Evolutionary conservation across 192 early-diverging fungal species (phyloP).

Genomic region (Lobosporangium transversale): DNA sequence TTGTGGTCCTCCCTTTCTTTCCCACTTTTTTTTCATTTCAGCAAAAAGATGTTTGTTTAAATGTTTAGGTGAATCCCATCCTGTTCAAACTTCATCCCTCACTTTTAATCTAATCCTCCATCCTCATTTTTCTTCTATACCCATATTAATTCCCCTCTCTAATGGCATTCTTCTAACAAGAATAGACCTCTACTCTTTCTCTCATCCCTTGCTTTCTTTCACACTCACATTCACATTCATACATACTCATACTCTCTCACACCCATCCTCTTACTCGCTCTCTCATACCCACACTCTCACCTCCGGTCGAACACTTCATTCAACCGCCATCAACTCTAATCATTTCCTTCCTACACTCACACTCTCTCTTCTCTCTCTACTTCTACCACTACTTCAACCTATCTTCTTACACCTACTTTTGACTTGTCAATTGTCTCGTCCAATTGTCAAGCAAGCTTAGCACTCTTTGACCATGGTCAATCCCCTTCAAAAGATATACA

Average conservation of each 20-base stretch:
- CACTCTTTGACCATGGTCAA: conserved; percentile 27
- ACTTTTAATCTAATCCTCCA: conserved; percentile 1
- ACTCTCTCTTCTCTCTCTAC: background rate
- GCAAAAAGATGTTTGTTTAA: too few species aligned
- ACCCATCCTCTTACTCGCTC: background rate
- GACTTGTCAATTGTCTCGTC: background rate
- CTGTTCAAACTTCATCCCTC: conserved; percentile 7
- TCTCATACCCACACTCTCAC: background rate
- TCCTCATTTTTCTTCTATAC: background rate
- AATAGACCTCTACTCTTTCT: background rate
- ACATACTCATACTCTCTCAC: background rate
- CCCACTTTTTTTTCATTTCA: background rate
- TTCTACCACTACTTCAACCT: background rate
- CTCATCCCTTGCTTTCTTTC: background rate
- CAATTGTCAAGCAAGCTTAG: background rate
- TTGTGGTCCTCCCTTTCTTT: background rate
- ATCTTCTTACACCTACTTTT: background rate
- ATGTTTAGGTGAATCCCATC: conserved; percentile 10
- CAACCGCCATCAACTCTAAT: background rate
- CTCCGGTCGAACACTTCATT: background rate
- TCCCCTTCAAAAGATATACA: conserved; percentile 30
- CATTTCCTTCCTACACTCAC: background rate
- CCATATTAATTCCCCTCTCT: background rate
- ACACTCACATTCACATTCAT: background rate
- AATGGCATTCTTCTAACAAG: background rate